phyloP scores from a whole-genome alignment of 192 early-diverging fungal species.

The Linnemannia exigua region DNA sequence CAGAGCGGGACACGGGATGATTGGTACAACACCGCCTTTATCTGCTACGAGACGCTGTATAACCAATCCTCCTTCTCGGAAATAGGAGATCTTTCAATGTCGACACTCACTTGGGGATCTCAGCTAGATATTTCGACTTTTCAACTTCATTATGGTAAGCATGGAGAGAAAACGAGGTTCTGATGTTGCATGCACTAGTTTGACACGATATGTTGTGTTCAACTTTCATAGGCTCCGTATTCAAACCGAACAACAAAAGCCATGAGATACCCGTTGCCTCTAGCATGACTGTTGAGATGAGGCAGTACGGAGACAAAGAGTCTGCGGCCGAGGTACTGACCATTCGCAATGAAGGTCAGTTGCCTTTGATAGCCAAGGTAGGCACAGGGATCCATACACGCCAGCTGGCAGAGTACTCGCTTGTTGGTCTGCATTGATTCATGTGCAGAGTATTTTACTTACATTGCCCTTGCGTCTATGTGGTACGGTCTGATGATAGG shows the following conservation, averaged over 20 bases:
- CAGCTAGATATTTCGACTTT: conserved; percentile 46
- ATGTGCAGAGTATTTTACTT: background rate
- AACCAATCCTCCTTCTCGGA: conserved; percentile 18
- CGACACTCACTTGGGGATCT: conserved; percentile 37
- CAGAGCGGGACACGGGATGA: background rate
- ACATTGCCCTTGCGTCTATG: background rate
- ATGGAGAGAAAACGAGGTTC: background rate
- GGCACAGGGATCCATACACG: background rate
- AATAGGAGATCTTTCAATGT: conserved; percentile 10
- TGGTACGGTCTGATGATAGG: background rate
- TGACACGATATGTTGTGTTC: background rate
- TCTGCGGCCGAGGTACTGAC: conserved; percentile 30
- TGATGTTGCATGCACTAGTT: background rate
- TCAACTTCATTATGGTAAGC: conserved; percentile 43
- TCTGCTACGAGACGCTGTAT: conserved; percentile 40
- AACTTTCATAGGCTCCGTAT: conserved; percentile 20
- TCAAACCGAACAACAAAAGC: background rate
- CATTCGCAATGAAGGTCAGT: conserved; percentile 17
- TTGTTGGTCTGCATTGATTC: background rate
- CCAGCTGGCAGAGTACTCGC: background rate
- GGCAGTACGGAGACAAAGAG: conserved; percentile 47
- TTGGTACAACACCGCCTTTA: conserved; percentile 30
- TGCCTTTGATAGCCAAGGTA: conserved; percentile 16
- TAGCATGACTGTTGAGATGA: conserved; percentile 41
- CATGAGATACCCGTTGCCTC: conserved; percentile 14